phyloP scores from a whole-genome alignment of 2,329 filamentous ascomycete genomes.

The Fusarium beomiforme region DNA sequence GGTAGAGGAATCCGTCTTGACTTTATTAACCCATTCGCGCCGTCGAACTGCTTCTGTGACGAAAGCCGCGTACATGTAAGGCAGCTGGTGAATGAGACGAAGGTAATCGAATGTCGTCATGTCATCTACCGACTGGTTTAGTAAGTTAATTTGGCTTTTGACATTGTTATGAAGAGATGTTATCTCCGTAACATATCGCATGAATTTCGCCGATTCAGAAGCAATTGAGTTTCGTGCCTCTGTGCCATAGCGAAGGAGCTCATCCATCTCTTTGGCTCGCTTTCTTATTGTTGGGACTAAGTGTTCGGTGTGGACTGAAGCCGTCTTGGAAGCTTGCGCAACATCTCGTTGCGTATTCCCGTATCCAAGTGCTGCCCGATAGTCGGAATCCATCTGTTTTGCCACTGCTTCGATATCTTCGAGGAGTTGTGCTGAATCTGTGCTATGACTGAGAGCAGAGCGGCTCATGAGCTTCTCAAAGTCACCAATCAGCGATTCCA shows the following conservation, averaged over 20 bases:
- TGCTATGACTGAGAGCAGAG: slow-evolving; percentile 65
- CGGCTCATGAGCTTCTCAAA: slow-evolving; percentile 69
- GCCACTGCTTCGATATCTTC: slow-evolving; percentile 87
- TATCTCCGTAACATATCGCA: slow-evolving; percentile 84
- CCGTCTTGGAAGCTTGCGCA: slow-evolving; percentile 70
- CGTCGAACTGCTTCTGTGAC: slow-evolving; percentile 86
- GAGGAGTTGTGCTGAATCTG: slow-evolving; percentile 75
- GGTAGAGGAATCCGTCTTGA: slow-evolving; percentile 85
- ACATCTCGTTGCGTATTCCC: slow-evolving; percentile 70
- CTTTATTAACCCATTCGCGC: slow-evolving; percentile 91
- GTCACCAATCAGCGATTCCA: slow-evolving; percentile 68
- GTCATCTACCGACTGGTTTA: slow-evolving; percentile 80
- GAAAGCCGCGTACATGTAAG: slow-evolving; percentile 89
- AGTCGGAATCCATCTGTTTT: slow-evolving; percentile 88
- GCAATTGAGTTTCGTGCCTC: slow-evolving; percentile 76
- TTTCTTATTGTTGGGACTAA: slow-evolving; percentile 67
- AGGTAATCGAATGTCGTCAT: slow-evolving; percentile 84
- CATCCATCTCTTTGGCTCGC: slow-evolving; percentile 69
- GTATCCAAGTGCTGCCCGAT: slow-evolving; percentile 78
- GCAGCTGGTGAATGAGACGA: slow-evolving; percentile 82
- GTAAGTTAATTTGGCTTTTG: slow-evolving; percentile 74
- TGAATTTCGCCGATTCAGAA: slow-evolving; percentile 73
- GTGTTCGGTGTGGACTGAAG: slow-evolving; percentile 70
- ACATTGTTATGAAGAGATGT: slow-evolving; percentile 79
- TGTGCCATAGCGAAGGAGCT: slow-evolving; percentile 66